phyloP scores from a whole-genome alignment of 75 land plant species.

The Adiantum capillusveneris region DNA sequence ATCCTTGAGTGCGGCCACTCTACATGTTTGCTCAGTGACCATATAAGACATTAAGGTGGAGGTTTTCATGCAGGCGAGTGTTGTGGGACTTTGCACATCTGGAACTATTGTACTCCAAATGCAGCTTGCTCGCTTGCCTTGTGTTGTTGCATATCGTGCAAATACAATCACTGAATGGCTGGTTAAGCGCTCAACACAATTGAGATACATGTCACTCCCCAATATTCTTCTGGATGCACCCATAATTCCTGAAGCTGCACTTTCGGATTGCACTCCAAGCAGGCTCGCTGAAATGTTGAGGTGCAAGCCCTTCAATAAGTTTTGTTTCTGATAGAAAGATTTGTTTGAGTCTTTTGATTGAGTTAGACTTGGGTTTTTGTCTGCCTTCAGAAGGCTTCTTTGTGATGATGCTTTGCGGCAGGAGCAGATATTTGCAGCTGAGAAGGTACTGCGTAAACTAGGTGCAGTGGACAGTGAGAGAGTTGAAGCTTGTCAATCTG shows the following conservation, averaged over 20 bases:
- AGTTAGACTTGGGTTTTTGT: too few relatives aligned
- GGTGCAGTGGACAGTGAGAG: constrained; percentile 5
- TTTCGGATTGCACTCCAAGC: constrained; percentile 53
- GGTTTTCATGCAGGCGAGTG: constrained; percentile 57
- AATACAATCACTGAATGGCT: constrained; percentile 78
- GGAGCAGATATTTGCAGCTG: constrained; percentile 41
- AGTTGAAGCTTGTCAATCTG: neutral
- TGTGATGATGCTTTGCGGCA: constrained; percentile 22
- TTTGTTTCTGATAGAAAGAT: neutral
- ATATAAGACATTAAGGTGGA: too few relatives aligned
- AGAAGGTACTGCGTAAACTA: constrained; percentile 31
- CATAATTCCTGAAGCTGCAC: constrained; percentile 80
- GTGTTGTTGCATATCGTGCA: constrained; percentile 91
- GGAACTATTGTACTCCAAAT: constrained; percentile 84
- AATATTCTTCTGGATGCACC: constrained; percentile 73
- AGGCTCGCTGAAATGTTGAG: constrained; percentile 32
- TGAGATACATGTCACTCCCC: constrained; percentile 74
- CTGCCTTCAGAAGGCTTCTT: too few relatives aligned
- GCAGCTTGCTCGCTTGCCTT: constrained; percentile 73
- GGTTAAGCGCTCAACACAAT: constrained; percentile 54
- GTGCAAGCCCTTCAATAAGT: constrained; percentile 14
- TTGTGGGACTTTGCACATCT: constrained; percentile 74
- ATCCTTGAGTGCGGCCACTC: neutral
- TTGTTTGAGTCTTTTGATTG: neutral
- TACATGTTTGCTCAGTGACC: neutral